Conservation (phyloP, 129 eudicot genomes). For the Flaveria brownii region DNA sequence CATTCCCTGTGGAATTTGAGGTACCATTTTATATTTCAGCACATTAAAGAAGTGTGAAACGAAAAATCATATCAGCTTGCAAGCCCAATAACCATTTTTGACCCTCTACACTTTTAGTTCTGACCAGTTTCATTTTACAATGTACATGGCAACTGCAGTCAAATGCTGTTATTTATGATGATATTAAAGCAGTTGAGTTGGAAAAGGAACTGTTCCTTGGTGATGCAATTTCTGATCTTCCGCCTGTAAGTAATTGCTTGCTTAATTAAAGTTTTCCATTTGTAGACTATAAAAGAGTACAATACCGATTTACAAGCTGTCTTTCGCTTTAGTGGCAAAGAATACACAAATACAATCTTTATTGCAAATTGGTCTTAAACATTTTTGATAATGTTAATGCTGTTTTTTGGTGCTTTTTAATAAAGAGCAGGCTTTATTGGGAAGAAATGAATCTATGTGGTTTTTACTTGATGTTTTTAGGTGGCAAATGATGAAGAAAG, state of each 20-base stretch:
- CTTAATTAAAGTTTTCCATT: conserved; percentile 20
- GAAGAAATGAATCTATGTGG: no score
- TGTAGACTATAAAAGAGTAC: no score
- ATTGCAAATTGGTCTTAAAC: no score
- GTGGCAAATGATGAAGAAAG: conserved; percentile 57
- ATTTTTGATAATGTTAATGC: no score
- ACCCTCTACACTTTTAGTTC: background rate
- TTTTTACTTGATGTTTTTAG: conserved; percentile 27
- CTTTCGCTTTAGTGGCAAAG: no score
- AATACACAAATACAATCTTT: no score
- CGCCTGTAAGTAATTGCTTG: conserved; percentile 44
- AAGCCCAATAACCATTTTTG: background rate
- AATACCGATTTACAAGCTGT: no score
- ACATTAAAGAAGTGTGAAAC: background rate
- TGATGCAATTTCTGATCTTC: conserved; percentile 84
- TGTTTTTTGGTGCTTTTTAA: no score
- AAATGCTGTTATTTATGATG: conserved; percentile 58
- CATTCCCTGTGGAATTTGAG: conserved; percentile 71
- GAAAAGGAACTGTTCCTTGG: conserved; percentile 48
- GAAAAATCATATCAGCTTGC: no score
- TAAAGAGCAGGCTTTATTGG: no score
- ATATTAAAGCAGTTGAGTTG: conserved; percentile 35
- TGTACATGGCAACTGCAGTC: conserved; percentile 36
- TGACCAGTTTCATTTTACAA: background rate
- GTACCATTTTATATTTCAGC: conserved; percentile 32